phyloP scores from a whole-genome alignment of 768 basidiomycete genomes.

The Lactarius indigo region DNA sequence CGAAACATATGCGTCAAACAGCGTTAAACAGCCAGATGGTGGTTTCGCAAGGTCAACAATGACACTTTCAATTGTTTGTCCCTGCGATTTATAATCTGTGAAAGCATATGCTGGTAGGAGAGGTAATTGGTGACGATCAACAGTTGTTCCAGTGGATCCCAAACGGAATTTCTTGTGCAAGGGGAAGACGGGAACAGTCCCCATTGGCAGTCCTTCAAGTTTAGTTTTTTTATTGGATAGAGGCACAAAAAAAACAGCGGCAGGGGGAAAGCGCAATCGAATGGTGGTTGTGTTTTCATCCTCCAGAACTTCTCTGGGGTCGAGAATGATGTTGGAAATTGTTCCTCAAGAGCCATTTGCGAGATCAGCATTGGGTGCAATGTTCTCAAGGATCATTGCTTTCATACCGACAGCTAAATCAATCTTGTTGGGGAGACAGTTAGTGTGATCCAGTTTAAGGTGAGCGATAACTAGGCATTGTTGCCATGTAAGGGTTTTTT shows the following conservation, averaged over 20 bases:
- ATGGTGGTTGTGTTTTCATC: too few relatives aligned
- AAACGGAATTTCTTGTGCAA: too few relatives aligned
- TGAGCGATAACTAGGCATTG: background rate
- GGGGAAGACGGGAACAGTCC: background rate
- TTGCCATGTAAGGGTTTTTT: rapidly evolving
- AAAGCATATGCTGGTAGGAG: background rate
- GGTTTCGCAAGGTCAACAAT: background rate
- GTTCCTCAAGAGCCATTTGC: background rate
- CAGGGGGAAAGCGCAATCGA: too few relatives aligned
- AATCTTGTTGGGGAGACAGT: background rate
- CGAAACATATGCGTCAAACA: background rate
- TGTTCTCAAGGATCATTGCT: background rate
- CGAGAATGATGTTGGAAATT: background rate
- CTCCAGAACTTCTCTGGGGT: background rate
- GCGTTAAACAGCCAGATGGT: background rate
- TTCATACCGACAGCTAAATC: background rate
- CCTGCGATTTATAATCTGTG: background rate
- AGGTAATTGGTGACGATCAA: background rate
- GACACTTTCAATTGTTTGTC: background rate
- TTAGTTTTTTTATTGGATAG: too few relatives aligned
- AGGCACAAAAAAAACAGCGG: background rate
- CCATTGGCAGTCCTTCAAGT: too few relatives aligned
- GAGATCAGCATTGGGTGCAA: background rate
- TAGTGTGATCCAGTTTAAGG: background rate
- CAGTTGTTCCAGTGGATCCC: background rate